Evolutionary conservation across 768 basidiomycete genomes (phyloP).

Genomic region (Trametes villosa): DNA sequence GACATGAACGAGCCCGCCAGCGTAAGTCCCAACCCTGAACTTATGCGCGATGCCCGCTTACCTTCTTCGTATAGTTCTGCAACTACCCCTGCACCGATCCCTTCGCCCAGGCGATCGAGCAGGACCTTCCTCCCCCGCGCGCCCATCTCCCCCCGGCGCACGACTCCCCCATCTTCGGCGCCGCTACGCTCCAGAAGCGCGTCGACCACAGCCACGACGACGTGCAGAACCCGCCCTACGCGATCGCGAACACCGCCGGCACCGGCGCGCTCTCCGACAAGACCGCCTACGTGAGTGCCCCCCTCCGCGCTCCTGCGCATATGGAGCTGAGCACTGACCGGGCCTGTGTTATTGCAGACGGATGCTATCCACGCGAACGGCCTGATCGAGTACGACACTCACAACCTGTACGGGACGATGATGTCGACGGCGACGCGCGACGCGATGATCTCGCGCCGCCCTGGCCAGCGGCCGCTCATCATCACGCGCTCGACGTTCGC

Average conservation of each 20-base stretch:
- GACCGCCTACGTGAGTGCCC: slow-evolving; percentile 54
- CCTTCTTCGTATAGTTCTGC: slow-evolving; percentile 54
- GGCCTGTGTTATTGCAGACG: slow-evolving; percentile 27
- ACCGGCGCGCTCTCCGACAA: slow-evolving; percentile 52
- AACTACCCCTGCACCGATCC: slow-evolving; percentile 63
- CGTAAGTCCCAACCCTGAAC: slow-evolving; percentile 40
- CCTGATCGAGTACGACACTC: slow-evolving; percentile 61
- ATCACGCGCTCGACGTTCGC: slow-evolving; percentile 79
- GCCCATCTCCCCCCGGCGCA: slow-evolving; percentile 54
- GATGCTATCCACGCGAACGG: slow-evolving; percentile 58
- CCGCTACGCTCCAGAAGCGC: slow-evolving; percentile 33
- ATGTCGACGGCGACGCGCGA: slow-evolving; percentile 66
- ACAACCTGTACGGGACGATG: slow-evolving; percentile 74
- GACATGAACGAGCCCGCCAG: slow-evolving; percentile 78
- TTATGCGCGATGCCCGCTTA: slow-evolving; percentile 1
- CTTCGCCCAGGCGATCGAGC: slow-evolving; percentile 56
- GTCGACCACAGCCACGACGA: slow-evolving; percentile 39
- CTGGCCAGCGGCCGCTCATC: slow-evolving; percentile 61
- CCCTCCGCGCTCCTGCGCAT: background rate
- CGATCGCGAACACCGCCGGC: slow-evolving; percentile 58
- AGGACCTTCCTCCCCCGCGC: slow-evolving; percentile 58
- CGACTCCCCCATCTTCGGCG: slow-evolving; percentile 54
- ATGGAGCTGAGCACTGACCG: background rate
- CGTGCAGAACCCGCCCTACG: slow-evolving; percentile 57
- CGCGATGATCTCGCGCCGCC: slow-evolving; percentile 66